Conservation (phyloP, 805 yeast genomes). For the Ogataea ganodermae region DNA sequence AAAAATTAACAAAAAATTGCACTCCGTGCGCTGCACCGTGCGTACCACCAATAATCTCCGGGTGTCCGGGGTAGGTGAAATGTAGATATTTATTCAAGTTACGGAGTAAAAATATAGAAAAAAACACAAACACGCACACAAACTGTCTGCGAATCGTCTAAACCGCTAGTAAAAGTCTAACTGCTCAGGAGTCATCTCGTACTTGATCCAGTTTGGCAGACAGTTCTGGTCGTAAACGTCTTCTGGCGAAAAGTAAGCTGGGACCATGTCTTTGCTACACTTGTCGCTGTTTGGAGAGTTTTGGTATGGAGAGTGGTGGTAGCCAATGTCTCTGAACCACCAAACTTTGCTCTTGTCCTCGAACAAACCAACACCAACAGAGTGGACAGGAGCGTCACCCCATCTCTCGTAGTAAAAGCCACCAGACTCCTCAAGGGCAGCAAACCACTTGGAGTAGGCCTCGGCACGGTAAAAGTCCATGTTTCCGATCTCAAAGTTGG, state of each 20-base stretch:
- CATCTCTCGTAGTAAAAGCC: constrained; percentile 80
- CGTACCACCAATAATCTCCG: too few species aligned
- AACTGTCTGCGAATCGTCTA: too few species aligned
- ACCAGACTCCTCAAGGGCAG: constrained; percentile 66
- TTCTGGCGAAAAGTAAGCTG: constrained; percentile 29
- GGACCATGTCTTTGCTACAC: constrained; percentile 16
- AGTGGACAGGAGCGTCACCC: constrained; percentile 60
- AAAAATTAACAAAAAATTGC: too few species aligned
- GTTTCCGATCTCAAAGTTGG: constrained; percentile 79
- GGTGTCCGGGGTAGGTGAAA: neutral
- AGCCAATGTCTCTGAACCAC: constrained; percentile 58
- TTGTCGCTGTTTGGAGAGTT: constrained; percentile 45
- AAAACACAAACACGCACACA: neutral
- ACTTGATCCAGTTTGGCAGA: constrained; percentile 62
- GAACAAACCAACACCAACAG: constrained; percentile 49
- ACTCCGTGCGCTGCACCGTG: too few species aligned
- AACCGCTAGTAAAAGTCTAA: constrained; percentile 21
- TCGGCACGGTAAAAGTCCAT: constrained; percentile 73
- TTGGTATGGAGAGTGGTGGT: constrained; percentile 49
- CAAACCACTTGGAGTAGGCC: constrained; percentile 67
- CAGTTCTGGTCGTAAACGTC: constrained; percentile 64
- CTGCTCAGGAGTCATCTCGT: constrained; percentile 33
- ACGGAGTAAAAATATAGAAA: neutral
- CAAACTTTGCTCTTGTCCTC: constrained; percentile 48
- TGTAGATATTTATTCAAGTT: neutral